phyloP scores from a whole-genome alignment of 2,329 filamentous ascomycete species.

The Saccharata proteae region DNA sequence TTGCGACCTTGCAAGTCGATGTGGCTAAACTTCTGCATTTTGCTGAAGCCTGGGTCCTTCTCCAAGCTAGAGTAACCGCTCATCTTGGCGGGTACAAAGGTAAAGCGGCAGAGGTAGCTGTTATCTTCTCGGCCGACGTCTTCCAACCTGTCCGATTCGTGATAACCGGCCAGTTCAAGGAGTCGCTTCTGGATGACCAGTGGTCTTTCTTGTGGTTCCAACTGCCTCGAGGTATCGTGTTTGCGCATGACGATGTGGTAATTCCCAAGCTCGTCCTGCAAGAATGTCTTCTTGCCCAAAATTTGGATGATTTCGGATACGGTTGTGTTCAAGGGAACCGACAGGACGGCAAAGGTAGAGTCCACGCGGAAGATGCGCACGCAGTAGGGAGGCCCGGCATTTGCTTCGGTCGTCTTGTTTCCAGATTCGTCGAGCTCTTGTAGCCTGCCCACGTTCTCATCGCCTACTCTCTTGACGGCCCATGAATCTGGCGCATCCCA shows the following conservation, averaged over 20 bases:
- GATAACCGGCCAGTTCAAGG: conserved; percentile 84
- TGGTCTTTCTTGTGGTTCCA: conserved; percentile 67
- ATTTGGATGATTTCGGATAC: conserved; percentile 81
- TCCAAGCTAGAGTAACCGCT: conserved; percentile 64
- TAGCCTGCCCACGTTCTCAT: conserved; percentile 48
- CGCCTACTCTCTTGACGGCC: conserved; percentile 66
- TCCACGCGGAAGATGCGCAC: conserved; percentile 92
- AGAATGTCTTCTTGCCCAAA: conserved; percentile 85
- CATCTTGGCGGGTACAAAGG: conserved; percentile 82
- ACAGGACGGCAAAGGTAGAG: conserved; percentile 86
- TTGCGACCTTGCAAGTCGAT: conserved; percentile 86
- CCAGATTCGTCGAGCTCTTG: conserved; percentile 57
- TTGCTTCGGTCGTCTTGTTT: conserved; percentile 49
- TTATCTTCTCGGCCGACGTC: conserved; percentile 95
- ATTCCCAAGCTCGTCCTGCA: conserved; percentile 81
- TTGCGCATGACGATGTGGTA: conserved; percentile 94
- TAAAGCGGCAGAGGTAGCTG: conserved; percentile 90
- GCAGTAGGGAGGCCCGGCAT: conserved; percentile 69
- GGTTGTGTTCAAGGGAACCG: conserved; percentile 69
- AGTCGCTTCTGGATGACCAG: conserved; percentile 84
- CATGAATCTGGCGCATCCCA: conserved; percentile 97
- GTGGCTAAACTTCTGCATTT: conserved; percentile 83
- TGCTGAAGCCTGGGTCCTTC: conserved; percentile 65
- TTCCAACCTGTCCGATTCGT: conserved; percentile 73
- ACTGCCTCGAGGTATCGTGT: conserved; percentile 74